Evolutionary conservation across 345 rosid genomes (phyloP).

Genomic region (Boechera divaricarpa): DNA sequence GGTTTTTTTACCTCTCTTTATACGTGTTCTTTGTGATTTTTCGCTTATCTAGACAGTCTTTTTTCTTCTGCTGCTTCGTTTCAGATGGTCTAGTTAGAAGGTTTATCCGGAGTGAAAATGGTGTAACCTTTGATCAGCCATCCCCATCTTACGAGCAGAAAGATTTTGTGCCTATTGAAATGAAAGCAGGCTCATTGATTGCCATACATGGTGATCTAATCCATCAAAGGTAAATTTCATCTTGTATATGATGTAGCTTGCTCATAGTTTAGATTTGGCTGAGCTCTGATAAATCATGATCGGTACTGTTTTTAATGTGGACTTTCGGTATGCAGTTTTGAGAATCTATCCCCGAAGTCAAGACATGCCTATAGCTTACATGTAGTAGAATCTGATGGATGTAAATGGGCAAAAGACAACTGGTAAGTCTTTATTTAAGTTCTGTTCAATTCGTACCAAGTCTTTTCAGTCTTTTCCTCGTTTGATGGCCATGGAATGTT

Average conservation of each 20-base stretch:
- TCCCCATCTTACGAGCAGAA: conserved; percentile 79
- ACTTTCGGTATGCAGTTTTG: conserved; percentile 57
- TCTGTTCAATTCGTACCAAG: conserved; percentile 10
- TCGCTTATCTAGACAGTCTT: conserved; percentile 8
- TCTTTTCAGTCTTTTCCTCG: neutral
- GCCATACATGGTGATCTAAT: conserved; percentile 89
- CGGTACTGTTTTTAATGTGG: conserved; percentile 11
- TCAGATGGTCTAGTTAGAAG: conserved; percentile 93
- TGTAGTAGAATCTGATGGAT: conserved; percentile 87
- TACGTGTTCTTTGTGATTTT: conserved; percentile 19
- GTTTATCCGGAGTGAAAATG: conserved; percentile 77
- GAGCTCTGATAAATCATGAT: conserved; percentile 2
- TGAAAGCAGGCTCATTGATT: conserved; percentile 91
- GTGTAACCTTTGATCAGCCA: conserved; percentile 77
- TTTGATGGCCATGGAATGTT: conserved; percentile 5
- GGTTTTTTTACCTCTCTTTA: conserved; percentile 10
- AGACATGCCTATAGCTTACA: conserved; percentile 98
- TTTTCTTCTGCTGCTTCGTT: conserved; percentile 17
- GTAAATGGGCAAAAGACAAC: conserved; percentile 86
- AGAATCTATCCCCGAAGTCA: conserved; percentile 76
- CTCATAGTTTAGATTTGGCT: neutral
- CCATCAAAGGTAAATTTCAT: conserved; percentile 76
- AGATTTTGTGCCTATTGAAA: conserved; percentile 85
- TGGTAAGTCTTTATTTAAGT: conserved; percentile 53
- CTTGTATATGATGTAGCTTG: conserved; percentile 9